These are phyloP conservation scores for Exophiala aquamarina DNA, from an alignment of 2,329 filamentous ascomycete species.

Conservation along the genomic window DNA sequence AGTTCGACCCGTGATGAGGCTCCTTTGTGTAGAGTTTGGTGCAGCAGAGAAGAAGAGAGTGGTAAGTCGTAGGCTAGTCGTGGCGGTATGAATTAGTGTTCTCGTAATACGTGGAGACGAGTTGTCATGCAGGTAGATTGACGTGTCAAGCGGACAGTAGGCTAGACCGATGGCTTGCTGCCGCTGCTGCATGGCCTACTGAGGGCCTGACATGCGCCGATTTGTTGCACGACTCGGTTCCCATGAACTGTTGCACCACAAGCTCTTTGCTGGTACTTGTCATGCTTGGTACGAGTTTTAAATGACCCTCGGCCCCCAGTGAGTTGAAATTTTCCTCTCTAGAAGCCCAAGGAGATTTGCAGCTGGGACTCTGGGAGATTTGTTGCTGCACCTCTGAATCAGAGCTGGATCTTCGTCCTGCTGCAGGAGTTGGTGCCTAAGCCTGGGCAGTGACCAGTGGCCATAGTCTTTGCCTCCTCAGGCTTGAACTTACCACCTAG, in stretches of 20 bases:
- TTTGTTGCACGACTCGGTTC: constrained; percentile 14
- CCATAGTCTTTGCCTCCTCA: too few relatives aligned
- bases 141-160: constrained; percentile 28
- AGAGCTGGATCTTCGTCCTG: constrained; percentile 15
- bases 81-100: constrained; percentile 11
- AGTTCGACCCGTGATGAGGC: constrained; percentile 11
- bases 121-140: constrained; percentile 25
- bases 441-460: constrained; percentile 2
- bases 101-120: constrained; percentile 23
- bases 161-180: constrained; percentile 16
- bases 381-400: constrained; percentile 4
- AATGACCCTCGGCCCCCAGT: constrained; percentile 10
- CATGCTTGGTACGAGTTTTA: constrained; percentile 18
- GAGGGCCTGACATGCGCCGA: constrained; percentile 15
- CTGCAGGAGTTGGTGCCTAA: constrained; percentile 24
- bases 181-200: constrained; percentile 19
- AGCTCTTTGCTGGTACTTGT: constrained; percentile 17
- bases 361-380: too few relatives aligned
- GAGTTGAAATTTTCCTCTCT: constrained; percentile 1
- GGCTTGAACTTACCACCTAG: too few relatives aligned
- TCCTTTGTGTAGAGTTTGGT: constrained; percentile 10
- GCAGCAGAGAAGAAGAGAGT: constrained; percentile 4
- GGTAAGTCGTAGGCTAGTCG: too few relatives aligned
- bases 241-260: constrained; percentile 18
- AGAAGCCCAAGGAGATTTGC: constrained; percentile 1